Percentiles rank a stretch among this genome's conserved stretches.
Conservation (phyloP, 345 rosid genomes). For the Laguncularia racemosa region DNA sequence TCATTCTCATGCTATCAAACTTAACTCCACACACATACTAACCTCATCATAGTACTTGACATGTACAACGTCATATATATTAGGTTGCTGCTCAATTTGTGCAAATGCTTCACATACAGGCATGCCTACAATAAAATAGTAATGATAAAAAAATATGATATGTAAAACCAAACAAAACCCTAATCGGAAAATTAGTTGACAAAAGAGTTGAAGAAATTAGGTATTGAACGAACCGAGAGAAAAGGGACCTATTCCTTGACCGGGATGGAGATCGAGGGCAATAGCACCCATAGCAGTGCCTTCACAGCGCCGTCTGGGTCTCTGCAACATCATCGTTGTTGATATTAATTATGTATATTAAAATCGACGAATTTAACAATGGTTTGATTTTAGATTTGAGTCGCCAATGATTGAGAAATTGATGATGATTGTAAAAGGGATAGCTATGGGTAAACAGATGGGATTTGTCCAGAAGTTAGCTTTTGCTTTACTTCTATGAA, state of each 20-base stretch:
- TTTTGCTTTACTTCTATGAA: too few relatives aligned
- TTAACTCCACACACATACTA: slow-evolving; percentile 1
- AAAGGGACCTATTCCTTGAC: slow-evolving; percentile 87
- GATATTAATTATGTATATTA: too few relatives aligned
- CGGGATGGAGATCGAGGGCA: slow-evolving; percentile 91
- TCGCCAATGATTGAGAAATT: too few relatives aligned
- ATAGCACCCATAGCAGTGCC: slow-evolving; percentile 98
- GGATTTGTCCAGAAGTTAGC: too few relatives aligned
- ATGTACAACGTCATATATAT: slow-evolving; percentile 88
- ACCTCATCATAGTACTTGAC: slow-evolving; percentile 95
- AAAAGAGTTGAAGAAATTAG: neutral
- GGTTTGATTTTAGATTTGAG: neutral
- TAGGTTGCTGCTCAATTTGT: slow-evolving; percentile 89
- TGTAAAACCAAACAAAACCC: slow-evolving; percentile 2
- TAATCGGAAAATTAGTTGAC: neutral
- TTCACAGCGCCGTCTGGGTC: slow-evolving; percentile 76
- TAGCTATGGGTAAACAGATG: too few relatives aligned
- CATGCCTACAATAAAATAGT: slow-evolving; percentile 49
- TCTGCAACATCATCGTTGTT: slow-evolving; percentile 36
- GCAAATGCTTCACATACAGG: slow-evolving; percentile 92
- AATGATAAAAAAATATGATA: slow-evolving; percentile 9
- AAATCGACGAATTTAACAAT: neutral
- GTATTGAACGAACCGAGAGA: slow-evolving; percentile 35
- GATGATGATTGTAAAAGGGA: too few relatives aligned
- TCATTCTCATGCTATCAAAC: neutral